Evolutionary conservation across 345 rosid genomes (phyloP).

Genomic region (Geranium rotundifolium): DNA sequence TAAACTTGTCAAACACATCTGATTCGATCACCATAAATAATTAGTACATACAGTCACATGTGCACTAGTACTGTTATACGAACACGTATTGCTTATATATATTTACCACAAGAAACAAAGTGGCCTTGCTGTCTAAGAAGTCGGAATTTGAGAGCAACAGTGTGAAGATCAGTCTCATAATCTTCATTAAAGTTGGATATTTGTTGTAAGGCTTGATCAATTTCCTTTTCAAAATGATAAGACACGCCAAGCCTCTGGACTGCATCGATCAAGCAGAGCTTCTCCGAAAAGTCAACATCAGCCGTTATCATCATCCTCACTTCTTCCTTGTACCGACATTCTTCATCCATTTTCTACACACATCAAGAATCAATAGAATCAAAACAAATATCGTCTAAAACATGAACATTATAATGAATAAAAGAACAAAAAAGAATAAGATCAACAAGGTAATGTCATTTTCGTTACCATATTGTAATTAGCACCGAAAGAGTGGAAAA

Average conservation of each 20-base stretch:
- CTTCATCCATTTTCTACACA: too few relatives aligned
- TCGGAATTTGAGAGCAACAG: conserved; percentile 14
- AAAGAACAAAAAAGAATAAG: too few relatives aligned
- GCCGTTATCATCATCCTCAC: conserved; percentile 12
- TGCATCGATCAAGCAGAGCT: conserved; percentile 18
- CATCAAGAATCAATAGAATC: too few relatives aligned
- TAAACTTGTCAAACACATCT: conserved; percentile 18
- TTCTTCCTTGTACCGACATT: conserved; percentile 15
- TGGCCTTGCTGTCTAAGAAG: conserved; percentile 20
- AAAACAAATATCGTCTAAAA: too few relatives aligned
- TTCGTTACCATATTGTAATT: too few relatives aligned
- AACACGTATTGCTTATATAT: too few relatives aligned
- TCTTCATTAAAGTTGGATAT: background rate
- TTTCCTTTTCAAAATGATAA: conserved; percentile 17
- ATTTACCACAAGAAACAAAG: conserved; percentile 10
- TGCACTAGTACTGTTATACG: too few relatives aligned
- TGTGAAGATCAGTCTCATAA: conserved; percentile 4
- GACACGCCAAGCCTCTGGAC: conserved; percentile 18
- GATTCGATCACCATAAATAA: too few relatives aligned
- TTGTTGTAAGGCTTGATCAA: conserved; percentile 5
- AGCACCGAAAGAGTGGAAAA: too few relatives aligned
- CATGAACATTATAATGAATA: too few relatives aligned
- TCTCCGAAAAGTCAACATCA: background rate
- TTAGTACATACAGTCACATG: background rate
- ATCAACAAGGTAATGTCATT: too few relatives aligned